A percentile compares a stretch with the other conserved stretches of the same genome.
Conservation (phyloP, 192 early-diverging fungal genomes). For the Gigaspora rosea region DNA sequence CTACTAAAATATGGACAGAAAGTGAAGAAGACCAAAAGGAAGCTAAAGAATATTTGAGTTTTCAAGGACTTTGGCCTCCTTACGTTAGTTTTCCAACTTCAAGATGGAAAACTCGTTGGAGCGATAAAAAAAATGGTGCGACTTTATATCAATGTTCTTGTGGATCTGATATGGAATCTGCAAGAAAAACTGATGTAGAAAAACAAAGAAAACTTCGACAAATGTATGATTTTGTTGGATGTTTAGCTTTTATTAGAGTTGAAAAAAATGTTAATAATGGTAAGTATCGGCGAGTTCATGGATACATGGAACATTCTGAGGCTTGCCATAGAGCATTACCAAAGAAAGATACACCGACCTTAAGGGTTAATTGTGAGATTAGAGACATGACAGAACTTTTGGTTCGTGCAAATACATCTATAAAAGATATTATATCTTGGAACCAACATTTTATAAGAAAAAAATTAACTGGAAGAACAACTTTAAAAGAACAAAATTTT, state of each 20-base stretch:
- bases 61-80: background rate
- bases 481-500: background rate
- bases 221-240: slow-evolving; percentile 13
- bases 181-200: background rate
- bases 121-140: slow-evolving; percentile 14
- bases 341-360: background rate
- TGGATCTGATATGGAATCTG: slow-evolving; percentile 11
- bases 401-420: background rate
- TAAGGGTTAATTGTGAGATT: background rate
- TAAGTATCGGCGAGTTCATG: background rate
- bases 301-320: slow-evolving; percentile 1
- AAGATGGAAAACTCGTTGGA: slow-evolving; percentile 13
- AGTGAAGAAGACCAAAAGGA: background rate
- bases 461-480: background rate
- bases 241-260: background rate
- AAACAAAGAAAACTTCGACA: slow-evolving; percentile 7
- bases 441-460: background rate
- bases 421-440: slow-evolving; percentile 4
- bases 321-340: slow-evolving; percentile 10
- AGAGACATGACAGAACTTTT: slow-evolving; percentile 9
- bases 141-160: slow-evolving; percentile 19
- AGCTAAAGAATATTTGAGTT: background rate
- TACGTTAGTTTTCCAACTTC: no score
- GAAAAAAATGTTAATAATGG: background rate
- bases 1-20: background rate